Percentiles rank a stretch among this genome's conserved stretches.
These are phyloP conservation scores for Schizochytrium sp. DNA, from an alignment of 108 stramenopile species.

Conservation along the genomic window DNA sequence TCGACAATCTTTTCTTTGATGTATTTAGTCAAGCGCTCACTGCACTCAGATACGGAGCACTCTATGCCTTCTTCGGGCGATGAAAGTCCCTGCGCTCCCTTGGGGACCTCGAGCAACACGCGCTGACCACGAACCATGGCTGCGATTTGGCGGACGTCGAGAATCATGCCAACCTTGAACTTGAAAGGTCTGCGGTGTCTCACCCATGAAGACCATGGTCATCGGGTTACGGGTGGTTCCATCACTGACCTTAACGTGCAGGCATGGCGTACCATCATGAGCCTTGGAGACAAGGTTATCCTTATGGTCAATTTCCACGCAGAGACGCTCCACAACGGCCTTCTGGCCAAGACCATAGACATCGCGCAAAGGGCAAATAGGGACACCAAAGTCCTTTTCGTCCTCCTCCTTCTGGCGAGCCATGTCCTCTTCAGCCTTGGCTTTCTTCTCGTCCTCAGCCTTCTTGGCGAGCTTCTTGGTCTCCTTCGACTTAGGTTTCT, in stretches of 20 bases:
- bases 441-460: slow-evolving; percentile 47
- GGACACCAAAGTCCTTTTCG: slow-evolving; percentile 41
- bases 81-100: slow-evolving; percentile 56
- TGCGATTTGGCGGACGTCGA: slow-evolving; percentile 20
- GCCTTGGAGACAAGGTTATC: slow-evolving; percentile 42
- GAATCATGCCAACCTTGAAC: slow-evolving; percentile 9
- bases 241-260: slow-evolving; percentile 20
- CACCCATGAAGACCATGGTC: slow-evolving; percentile 52
- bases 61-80: slow-evolving; percentile 46
- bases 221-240: slow-evolving; percentile 56
- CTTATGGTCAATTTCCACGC: slow-evolving; percentile 13
- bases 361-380: slow-evolving; percentile 26
- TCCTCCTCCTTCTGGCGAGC: slow-evolving; percentile 23
- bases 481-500: slow-evolving; percentile 45
- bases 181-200: slow-evolving; percentile 47
- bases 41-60: not conserved
- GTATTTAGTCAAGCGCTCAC: slow-evolving; percentile 42
- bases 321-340: slow-evolving; percentile 41
- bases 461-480: slow-evolving; percentile 50
- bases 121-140: slow-evolving; percentile 57
- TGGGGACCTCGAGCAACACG: slow-evolving; percentile 51
- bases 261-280: slow-evolving; percentile 29
- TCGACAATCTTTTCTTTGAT: slow-evolving; percentile 53
- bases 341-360: slow-evolving; percentile 45
- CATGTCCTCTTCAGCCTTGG: slow-evolving; percentile 51